Conservation (phyloP, 1,284 basidiomycete genomes). For the Waitea zeae region DNA sequence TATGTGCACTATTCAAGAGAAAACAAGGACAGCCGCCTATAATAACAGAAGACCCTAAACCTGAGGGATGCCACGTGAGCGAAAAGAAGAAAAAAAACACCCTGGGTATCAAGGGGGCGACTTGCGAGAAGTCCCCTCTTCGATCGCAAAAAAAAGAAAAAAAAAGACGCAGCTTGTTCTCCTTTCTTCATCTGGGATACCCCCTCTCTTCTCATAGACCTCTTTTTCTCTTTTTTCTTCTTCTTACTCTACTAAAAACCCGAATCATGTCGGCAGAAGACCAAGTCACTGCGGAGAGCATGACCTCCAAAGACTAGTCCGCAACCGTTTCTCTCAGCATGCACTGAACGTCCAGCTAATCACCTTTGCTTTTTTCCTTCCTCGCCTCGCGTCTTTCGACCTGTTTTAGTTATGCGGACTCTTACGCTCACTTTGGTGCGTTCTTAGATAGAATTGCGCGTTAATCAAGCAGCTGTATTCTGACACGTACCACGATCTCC, state of each 20-base stretch:
- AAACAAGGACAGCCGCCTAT: too few relatives aligned
- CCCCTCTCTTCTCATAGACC: background rate
- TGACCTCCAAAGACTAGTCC: slow-evolving; percentile 76
- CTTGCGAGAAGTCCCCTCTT: too few relatives aligned
- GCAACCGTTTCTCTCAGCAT: slow-evolving; percentile 15
- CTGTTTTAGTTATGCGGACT: slow-evolving; percentile 61
- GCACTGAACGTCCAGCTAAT: slow-evolving; percentile 13
- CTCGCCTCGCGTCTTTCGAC: background rate
- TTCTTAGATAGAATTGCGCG: slow-evolving; percentile 5
- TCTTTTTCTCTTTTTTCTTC: background rate
- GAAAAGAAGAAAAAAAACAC: too few relatives aligned
- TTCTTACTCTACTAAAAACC: background rate
- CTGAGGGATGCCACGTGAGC: too few relatives aligned
- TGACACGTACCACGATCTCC: background rate
- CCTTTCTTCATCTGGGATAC: background rate
- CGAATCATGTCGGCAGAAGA: slow-evolving; percentile 8
- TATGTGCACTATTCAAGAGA: too few relatives aligned
- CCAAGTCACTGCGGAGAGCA: slow-evolving; percentile 16
- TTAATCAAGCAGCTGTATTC: too few relatives aligned
- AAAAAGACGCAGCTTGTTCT: too few relatives aligned
- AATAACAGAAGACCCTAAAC: too few relatives aligned
- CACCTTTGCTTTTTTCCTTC: background rate
- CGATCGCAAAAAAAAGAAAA: too few relatives aligned
- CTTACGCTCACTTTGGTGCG: slow-evolving; percentile 89
- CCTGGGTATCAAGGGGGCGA: too few relatives aligned